Base-by-base conservation (phyloP, 805 yeast species). In the Yarrowia sp. region DNA sequence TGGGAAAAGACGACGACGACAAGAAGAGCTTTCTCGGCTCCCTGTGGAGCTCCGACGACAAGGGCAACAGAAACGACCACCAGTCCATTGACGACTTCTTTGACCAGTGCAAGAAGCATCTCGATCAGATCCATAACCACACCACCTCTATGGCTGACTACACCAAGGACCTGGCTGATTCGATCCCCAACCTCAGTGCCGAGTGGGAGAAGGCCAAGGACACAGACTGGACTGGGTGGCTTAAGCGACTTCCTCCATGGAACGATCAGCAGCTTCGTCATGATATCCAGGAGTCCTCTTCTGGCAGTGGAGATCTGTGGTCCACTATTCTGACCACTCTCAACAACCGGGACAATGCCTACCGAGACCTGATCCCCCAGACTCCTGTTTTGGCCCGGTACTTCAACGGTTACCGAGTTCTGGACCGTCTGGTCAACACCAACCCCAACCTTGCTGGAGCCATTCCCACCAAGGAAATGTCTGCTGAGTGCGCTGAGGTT, bases 401-500 rank as follows among this genome's bases (percentile, higher is more conserved):
- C 64, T 58, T 58, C 17, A 58, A 58, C 43, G 64, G 64, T 6
- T 58, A 43, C 51, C 64, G 64, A 17, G 64, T 58, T 17, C 28
- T 58, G 17, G 64, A 58, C 15, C 51, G 51, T 7, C 51, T 32
- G 13, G 43, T 43, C 28, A 58, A 58, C 43, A 43, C 51, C 28
- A 58, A 58, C 51, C 64, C 64, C 51, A 43, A 58, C 51, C 51
- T 58, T 8, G 64, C 51, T 8, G 64, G 64, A 22, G 64, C 64
- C 11, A 58, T 58, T 17, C 64, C 64, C 14, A 58, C 64, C 22
- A 58, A 43, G 51, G 28, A 43, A 33, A 43, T 43, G 51, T 15
- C 18, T 74, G 79, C 82, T 62, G 79, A 83, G 51, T 93, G 98
- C 75, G 69, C 82, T 67, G 83, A 82, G 18, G 76, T 81, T 39